A percentile compares a stretch with the other conserved stretches of the same genome.
These are phyloP conservation scores for Mycena amicta DNA, from an alignment of 768 basidiomycete species.

Conservation along the genomic window DNA sequence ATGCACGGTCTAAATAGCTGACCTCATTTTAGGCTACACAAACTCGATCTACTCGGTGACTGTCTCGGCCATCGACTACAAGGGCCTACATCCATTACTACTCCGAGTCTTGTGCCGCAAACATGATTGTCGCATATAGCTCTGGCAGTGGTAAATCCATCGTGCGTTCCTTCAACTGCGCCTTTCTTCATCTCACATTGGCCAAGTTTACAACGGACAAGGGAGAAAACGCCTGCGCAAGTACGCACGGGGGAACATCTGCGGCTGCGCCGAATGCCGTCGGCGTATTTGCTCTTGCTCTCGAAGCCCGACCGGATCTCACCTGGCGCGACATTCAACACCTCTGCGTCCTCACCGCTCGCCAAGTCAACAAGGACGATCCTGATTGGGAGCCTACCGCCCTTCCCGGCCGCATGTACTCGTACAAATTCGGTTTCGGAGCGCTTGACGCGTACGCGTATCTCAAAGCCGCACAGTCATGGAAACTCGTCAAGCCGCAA, in stretches of 20 bases:
- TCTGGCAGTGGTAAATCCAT: slow-evolving; percentile 94
- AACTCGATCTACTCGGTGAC: slow-evolving; percentile 97
- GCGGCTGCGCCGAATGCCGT: slow-evolving; percentile 97
- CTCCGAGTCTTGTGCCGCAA: slow-evolving; percentile 96
- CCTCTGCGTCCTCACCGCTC: slow-evolving; percentile 59
- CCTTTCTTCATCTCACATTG: slow-evolving; percentile 6
- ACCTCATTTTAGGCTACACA: slow-evolving; percentile 90
- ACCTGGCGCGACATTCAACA: slow-evolving; percentile 39
- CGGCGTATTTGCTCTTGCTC: slow-evolving; percentile 88
- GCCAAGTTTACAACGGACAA: slow-evolving; percentile 91
- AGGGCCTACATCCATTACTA: slow-evolving; percentile 94
- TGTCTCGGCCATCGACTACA: slow-evolving; percentile 91
- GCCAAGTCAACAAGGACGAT: slow-evolving; percentile 67
- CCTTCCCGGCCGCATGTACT: slow-evolving; percentile 45
- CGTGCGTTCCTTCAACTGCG: slow-evolving; percentile 55
- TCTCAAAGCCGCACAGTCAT: slow-evolving; percentile 77
- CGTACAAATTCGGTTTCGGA: slow-evolving; percentile 96
- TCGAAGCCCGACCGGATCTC: slow-evolving; percentile 88
- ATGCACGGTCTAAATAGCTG: neutral
- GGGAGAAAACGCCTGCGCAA: slow-evolving; percentile 80
- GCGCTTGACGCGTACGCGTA: slow-evolving; percentile 81
- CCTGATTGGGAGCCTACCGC: slow-evolving; percentile 72
- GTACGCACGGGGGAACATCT: slow-evolving; percentile 91
- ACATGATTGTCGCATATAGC: slow-evolving; percentile 94
- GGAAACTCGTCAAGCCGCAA: slow-evolving; percentile 92